Evolutionary conservation across 2,329 filamentous ascomycete species (phyloP).

Genomic region (Fusarium graminum): DNA sequence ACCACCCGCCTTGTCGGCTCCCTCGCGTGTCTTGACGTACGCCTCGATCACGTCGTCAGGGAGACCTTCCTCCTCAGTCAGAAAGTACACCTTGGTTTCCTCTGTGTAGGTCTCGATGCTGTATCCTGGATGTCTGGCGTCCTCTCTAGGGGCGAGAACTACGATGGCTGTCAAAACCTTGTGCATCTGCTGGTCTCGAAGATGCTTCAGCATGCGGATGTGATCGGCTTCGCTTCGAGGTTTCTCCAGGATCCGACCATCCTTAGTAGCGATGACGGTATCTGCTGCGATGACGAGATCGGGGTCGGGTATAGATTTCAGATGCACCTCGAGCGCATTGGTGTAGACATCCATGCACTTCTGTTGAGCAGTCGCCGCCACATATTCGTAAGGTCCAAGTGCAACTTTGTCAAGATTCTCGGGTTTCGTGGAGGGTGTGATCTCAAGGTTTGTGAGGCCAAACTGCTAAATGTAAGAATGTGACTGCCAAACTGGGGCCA

Average conservation of each 20-base stretch:
- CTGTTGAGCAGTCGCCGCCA: slow-evolving; percentile 83
- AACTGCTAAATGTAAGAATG: slow-evolving; percentile 64
- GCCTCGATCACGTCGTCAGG: slow-evolving; percentile 84
- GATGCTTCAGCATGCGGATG: slow-evolving; percentile 81
- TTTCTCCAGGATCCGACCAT: slow-evolving; percentile 90
- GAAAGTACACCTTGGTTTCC: slow-evolving; percentile 93
- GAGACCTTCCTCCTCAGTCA: slow-evolving; percentile 68
- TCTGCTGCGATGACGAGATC: slow-evolving; percentile 90
- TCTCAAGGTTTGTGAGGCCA: slow-evolving; percentile 84
- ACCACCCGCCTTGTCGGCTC: slow-evolving; percentile 94
- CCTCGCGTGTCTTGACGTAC: slow-evolving; percentile 88
- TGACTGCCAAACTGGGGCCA: not conserved
- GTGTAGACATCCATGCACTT: slow-evolving; percentile 83
- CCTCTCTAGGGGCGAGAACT: slow-evolving; percentile 84
- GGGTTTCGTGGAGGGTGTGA: slow-evolving; percentile 83
- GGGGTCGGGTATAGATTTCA: slow-evolving; percentile 72
- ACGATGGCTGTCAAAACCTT: slow-evolving; percentile 89
- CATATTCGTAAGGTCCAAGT: slow-evolving; percentile 89
- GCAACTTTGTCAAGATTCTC: slow-evolving; percentile 85
- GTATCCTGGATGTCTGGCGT: slow-evolving; percentile 87
- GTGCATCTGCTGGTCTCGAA: slow-evolving; percentile 83
- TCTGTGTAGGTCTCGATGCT: slow-evolving; percentile 84
- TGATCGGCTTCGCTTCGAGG: slow-evolving; percentile 86
- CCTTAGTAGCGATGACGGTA: slow-evolving; percentile 84
- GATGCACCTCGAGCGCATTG: slow-evolving; percentile 58